These are phyloP conservation scores for Lycium ferocissimum DNA, from an alignment of 257 asterid genomes.

Conservation along the genomic window DNA sequence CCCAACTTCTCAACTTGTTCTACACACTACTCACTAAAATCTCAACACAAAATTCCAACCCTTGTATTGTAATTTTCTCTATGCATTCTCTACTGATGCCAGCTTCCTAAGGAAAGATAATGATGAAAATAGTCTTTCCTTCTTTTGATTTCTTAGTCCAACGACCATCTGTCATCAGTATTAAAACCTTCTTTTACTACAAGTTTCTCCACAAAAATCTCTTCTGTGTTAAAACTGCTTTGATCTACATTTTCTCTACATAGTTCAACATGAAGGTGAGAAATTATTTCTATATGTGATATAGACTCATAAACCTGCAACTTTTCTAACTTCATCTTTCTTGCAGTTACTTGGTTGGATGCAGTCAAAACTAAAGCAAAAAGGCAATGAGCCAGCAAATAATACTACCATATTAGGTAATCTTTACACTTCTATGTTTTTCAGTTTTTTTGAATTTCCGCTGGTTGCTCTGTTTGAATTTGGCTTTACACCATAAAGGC, in stretches of 20 bases:
- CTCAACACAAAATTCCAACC: constrained; percentile 55
- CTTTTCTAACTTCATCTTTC: constrained; percentile 43
- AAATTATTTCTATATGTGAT: constrained; percentile 32
- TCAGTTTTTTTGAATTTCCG: background rate
- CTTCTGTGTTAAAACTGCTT: constrained; percentile 37
- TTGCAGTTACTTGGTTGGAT: constrained; percentile 91
- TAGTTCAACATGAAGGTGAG: constrained; percentile 77
- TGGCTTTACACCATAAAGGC: background rate
- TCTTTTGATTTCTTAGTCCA: constrained; percentile 7
- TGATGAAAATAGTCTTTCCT: constrained; percentile 40
- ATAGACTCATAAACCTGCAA: constrained; percentile 23
- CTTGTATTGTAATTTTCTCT: constrained; percentile 64
- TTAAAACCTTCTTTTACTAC: constrained; percentile 31
- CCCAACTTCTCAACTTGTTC: constrained; percentile 45
- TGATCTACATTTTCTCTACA: constrained; percentile 46
- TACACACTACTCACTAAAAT: constrained; percentile 30
- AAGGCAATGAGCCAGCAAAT: constrained; percentile 51
- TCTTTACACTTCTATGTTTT: background rate
- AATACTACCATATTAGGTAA: constrained; percentile 61
- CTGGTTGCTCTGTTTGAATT: background rate
- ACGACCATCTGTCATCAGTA: constrained; percentile 39
- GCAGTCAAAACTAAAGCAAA: constrained; percentile 68
- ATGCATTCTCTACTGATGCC: constrained; percentile 50
- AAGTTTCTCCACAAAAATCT: constrained; percentile 33
- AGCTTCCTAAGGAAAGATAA: constrained; percentile 43